phyloP scores from a whole-genome alignment of 768 basidiomycete genomes.

The Boletus insuetus region DNA sequence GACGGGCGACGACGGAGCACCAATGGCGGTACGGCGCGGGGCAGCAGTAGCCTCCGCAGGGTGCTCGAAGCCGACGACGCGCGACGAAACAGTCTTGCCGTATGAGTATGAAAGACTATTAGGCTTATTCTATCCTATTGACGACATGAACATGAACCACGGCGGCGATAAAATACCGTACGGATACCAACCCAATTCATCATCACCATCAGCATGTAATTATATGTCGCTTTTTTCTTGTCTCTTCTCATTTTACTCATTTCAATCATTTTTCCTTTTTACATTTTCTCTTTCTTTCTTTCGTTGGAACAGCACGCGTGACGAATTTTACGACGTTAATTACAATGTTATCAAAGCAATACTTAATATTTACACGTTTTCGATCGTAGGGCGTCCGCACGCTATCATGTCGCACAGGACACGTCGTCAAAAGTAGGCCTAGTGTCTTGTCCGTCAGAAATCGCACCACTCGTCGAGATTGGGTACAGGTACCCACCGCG shows the following conservation, averaged over 20 bases:
- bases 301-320: constrained; percentile 8
- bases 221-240: constrained; percentile 11
- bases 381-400: no score
- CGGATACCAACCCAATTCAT: constrained; percentile 14
- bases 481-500: constrained; percentile 43
- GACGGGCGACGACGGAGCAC: constrained; percentile 53
- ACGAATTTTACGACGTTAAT: constrained; percentile 30
- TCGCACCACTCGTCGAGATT: no score
- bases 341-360: constrained; percentile 18
- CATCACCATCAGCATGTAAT: constrained; percentile 26
- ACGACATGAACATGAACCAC: constrained; percentile 18
- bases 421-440: constrained; percentile 29
- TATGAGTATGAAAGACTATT: constrained; percentile 38
- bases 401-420: no score
- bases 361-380: constrained; percentile 13
- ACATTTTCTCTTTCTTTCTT: background rate
- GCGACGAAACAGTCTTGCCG: constrained; percentile 66
- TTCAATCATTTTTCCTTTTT: background rate
- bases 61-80: constrained; percentile 47
- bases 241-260: background rate
- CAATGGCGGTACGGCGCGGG: constrained; percentile 15
- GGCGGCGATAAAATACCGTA: constrained; percentile 21
- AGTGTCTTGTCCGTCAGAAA: background rate
- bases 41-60: constrained; percentile 30
- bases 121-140: constrained; percentile 38